Percentiles rank a stretch among this genome's conserved stretches.
phyloP scores from a whole-genome alignment of 2,329 filamentous ascomycete genomes.

The Calonectria honghensis region DNA sequence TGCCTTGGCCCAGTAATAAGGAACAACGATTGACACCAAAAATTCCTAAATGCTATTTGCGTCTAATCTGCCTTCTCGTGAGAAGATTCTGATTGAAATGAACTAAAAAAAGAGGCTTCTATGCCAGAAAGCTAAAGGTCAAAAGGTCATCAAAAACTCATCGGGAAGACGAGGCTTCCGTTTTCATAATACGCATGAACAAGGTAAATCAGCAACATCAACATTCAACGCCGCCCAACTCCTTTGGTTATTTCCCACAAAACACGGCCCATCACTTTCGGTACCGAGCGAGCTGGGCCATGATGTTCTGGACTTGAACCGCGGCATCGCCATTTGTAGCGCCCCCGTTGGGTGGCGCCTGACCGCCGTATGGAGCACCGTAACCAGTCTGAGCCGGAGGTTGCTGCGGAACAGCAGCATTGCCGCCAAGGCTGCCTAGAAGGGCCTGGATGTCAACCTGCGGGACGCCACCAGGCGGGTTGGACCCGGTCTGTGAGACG shows the following conservation, averaged over 20 bases:
- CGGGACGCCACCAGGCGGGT: slow-evolving; percentile 53
- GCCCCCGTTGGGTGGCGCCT: slow-evolving; percentile 55
- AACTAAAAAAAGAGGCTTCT: slow-evolving; percentile 33
- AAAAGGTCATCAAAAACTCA: slow-evolving; percentile 41
- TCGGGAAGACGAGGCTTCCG: slow-evolving; percentile 40
- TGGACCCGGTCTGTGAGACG: slow-evolving; percentile 44
- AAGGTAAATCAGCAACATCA: slow-evolving; percentile 16
- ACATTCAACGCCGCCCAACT: slow-evolving; percentile 27
- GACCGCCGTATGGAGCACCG: slow-evolving; percentile 57
- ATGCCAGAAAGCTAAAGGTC: slow-evolving; percentile 37
- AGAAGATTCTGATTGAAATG: slow-evolving; percentile 29
- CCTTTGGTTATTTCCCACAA: not conserved
- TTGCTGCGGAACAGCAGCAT: slow-evolving; percentile 49
- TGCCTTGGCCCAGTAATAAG: slow-evolving; percentile 29
- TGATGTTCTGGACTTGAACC: slow-evolving; percentile 81
- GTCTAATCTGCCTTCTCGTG: slow-evolving; percentile 39
- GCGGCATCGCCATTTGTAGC: slow-evolving; percentile 61
- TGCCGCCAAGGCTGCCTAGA: slow-evolving; percentile 63
- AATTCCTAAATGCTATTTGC: slow-evolving; percentile 30
- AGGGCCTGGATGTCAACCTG: slow-evolving; percentile 69
- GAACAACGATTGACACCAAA: slow-evolving; percentile 26
- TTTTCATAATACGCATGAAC: slow-evolving; percentile 47
- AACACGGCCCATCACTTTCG: slow-evolving; percentile 66
- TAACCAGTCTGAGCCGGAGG: slow-evolving; percentile 54
- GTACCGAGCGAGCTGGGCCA: slow-evolving; percentile 82